Base-by-base conservation (phyloP, 192 early-diverging fungal species). In the Coemansia nantahalensis region DNA sequence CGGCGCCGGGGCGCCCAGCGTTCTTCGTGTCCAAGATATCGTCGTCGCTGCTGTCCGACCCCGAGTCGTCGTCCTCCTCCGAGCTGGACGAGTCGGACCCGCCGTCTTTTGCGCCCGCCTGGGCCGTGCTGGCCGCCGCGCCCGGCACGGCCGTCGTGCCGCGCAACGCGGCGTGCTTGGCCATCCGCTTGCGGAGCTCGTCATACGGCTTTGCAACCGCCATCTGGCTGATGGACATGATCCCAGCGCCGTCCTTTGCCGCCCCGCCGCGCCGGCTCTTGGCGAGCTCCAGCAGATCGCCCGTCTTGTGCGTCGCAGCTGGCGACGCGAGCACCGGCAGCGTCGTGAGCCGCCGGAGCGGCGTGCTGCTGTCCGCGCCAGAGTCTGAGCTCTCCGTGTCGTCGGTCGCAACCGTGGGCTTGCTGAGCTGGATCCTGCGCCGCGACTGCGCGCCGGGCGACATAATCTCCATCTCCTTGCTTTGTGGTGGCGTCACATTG, bases 211-310 rank as follows among this genome's bases (percentile, higher is more conserved):
- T 74, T 6, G 54, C 51, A 18, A 47, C 65, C 2, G 70, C 70
- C 36, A 74, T 41, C 55, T 74, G 63, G 30, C 58, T 62, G 32
- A 74, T 66, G 26, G 63, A 66, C 59, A 49, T 55, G 23, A 74
- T 57, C 11, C 50, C 50, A 6, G 23, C 8, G 17, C 68, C 57
- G 14, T 65, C 54, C 16, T 52, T 56, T 13, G 57, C 54, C 28
- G 49, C n/a, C 30, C 54, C 45, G 21, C 33, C 42, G 15, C 34
- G 54, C 30, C 61, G 59, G 30, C 22, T 45, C 40, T 40, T 56
- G 2, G 49, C 70, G 33, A 66, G 37, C 23, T 66, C 63, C n/a
- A 66, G 36, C 16, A 66, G 39, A 1, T 55, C 51, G 12, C 54
- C 59, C 35, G 31, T 50, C 21, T 45, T 28, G 13, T 35, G 39